Conservation (phyloP, 208 protist genomes). For the Herpetomonas samuelpessoai region DNA sequence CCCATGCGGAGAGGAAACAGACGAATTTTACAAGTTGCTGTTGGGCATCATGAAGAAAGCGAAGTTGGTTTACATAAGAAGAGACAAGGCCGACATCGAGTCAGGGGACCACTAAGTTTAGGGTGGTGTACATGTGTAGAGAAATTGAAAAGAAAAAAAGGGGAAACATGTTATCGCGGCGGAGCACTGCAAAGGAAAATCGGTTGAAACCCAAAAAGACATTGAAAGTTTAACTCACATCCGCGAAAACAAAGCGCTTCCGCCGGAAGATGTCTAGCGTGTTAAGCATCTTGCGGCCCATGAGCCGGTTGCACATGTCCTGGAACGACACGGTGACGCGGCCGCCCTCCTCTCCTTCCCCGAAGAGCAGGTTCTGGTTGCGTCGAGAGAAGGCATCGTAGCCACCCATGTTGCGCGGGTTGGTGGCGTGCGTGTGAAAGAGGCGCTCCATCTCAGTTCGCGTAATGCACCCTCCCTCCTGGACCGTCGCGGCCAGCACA, state of each 20-base stretch:
- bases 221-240: not conserved
- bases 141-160: not conserved
- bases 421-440: conserved; percentile 70
- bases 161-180: too few species aligned
- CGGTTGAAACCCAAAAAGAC: not conserved
- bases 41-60: too few species aligned
- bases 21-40: too few species aligned
- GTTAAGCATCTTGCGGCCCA: conserved; percentile 86
- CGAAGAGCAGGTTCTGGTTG: conserved; percentile 57
- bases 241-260: conserved; percentile 38
- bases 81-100: too few species aligned
- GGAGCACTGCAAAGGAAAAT: not conserved
- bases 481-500: conserved; percentile 24
- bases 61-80: too few species aligned
- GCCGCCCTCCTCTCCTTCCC: not conserved
- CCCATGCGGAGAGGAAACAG: too few species aligned
- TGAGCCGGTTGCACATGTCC: conserved; percentile 49
- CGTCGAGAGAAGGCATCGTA: conserved; percentile 53
- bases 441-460: conserved; percentile 25
- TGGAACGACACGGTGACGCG: conserved; percentile 42
- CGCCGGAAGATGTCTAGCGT: conserved; percentile 56
- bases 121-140: conserved; percentile 1
- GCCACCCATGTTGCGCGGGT: conserved; percentile 42
- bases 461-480: conserved; percentile 24
- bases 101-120: too few species aligned